Base-by-base conservation (phyloP, 2,329 filamentous ascomycete species). In the Aureobasidium sp. region DNA sequence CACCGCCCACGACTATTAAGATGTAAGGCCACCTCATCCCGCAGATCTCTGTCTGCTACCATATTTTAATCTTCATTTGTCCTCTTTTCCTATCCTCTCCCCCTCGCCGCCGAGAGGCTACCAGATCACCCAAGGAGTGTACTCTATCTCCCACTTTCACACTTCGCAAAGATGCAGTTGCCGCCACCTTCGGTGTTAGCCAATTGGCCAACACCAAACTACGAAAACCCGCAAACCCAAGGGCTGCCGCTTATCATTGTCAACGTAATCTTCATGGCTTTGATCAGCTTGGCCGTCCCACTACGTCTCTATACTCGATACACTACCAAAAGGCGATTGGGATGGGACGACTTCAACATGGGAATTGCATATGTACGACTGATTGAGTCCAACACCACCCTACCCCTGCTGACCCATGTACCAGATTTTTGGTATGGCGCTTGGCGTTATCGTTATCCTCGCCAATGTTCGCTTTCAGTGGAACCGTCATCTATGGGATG, bases 401-500 rank as follows among this genome's bases (percentile, higher is more conserved):
- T 10, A 29, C 13, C 7, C 32, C 13, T 7, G 49, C 54, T 58
- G 11, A 58, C 32, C 10, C 2, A 30, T 47, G 34, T n/a, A 14
- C 25, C 29, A 66, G 60, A 4, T 49, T 13, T 48, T 32, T 30
- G 59, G 25, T 1, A 60, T 77, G 5, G 74, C 69, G 13, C 67
- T 78, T 50, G 76, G 73, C 29, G 62, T 67, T 9, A 62, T 70
- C 11, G 75, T 79, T 27, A 68, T 78, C 1, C 65, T 78, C n/a
- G 77, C 76, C 1, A 76, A 78, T 45, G 64, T 68, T 11, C 60
- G 60, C 11, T 78, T 71, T 64, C 74, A 74, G 41, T 79, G 77
- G 76, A 67, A 76, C 49, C 69, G 74, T 42, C 76, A 79, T 66
- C 64, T 77, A 27, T 78, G 72, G 69, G 77, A 78, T 50, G 71